These are phyloP conservation scores for Blastosporella zonata DNA, from an alignment of 1,284 basidiomycete species.

Conservation along the genomic window DNA sequence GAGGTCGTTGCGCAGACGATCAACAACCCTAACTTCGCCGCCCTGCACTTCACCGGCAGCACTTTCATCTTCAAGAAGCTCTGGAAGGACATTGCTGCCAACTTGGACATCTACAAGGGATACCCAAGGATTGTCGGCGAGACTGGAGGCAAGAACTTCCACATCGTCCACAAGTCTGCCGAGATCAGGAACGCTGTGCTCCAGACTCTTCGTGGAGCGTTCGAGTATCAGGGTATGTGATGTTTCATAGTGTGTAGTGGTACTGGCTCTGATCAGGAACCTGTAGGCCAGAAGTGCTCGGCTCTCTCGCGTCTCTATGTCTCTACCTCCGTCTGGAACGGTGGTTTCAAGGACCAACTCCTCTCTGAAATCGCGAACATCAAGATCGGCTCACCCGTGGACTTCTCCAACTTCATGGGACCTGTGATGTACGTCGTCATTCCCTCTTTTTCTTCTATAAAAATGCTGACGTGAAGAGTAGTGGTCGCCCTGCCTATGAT, in stretches of 20 bases:
- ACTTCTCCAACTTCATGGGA: constrained; percentile 90
- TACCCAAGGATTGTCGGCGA: constrained; percentile 98
- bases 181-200: constrained; percentile 86
- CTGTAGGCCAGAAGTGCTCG: constrained; percentile 90
- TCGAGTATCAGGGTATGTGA: constrained; percentile 88
- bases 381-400: constrained; percentile 76
- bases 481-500: constrained; percentile 82
- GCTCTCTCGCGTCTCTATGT: constrained; percentile 93
- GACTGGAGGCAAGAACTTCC: constrained; percentile 98
- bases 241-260: constrained; percentile 2
- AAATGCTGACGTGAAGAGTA: constrained; percentile 26
- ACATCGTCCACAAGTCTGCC: constrained; percentile 87
- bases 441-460: not conserved
- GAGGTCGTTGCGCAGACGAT: constrained; percentile 83
- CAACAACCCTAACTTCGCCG: constrained; percentile 79
- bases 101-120: constrained; percentile 81
- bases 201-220: constrained; percentile 87
- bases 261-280: not conserved
- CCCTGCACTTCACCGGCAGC: constrained; percentile 96
- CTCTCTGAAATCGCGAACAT: constrained; percentile 79
- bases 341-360: constrained; percentile 83
- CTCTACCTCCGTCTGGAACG: constrained; percentile 81
- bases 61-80: constrained; percentile 92
- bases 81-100: constrained; percentile 93
- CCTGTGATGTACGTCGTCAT: constrained; percentile 79